phyloP scores from a whole-genome alignment of 148 eudicot genomes.

The Amaranthus palmeri region DNA sequence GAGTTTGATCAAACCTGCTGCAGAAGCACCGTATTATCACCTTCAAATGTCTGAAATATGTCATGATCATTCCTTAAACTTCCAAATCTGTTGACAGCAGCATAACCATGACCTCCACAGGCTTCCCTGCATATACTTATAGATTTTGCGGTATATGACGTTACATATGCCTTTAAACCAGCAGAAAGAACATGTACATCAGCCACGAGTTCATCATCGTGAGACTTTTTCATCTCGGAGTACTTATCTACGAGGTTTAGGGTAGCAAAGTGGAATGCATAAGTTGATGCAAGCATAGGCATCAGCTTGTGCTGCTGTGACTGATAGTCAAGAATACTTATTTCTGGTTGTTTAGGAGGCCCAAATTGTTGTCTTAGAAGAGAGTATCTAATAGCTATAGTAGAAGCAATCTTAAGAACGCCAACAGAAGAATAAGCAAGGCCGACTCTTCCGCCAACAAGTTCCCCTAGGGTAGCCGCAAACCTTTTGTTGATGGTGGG shows the following conservation, averaged over 20 bases:
- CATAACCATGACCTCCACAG: conserved; percentile 97
- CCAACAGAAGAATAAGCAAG: conserved; percentile 91
- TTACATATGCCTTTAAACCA: conserved; percentile 89
- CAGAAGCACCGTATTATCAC: conserved; percentile 91
- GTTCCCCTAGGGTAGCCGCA: conserved; percentile 90
- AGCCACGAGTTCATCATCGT: conserved; percentile 69
- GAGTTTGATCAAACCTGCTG: conserved; percentile 58
- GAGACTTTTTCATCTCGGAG: conserved; percentile 82
- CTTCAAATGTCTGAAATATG: conserved; percentile 98
- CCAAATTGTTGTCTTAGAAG: conserved; percentile 85
- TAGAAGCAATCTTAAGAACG: conserved; percentile 63
- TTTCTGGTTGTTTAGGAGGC: conserved; percentile 76
- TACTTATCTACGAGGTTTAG: conserved; percentile 67
- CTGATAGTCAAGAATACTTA: conserved; percentile 88
- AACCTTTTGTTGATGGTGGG: conserved; percentile 80
- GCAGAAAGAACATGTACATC: conserved; percentile 94
- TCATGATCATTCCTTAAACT: conserved; percentile 94
- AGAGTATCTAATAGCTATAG: conserved; percentile 82
- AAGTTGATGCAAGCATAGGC: conserved; percentile 93
- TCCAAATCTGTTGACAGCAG: conserved; percentile 94
- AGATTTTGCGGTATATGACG: conserved; percentile 76
- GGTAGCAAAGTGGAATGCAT: conserved; percentile 89
- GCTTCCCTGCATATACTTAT: conserved; percentile 90
- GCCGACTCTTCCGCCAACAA: conserved; percentile 95
- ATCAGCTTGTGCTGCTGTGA: conserved; percentile 91